Base-by-base conservation (phyloP, 306 rosid species). In the Vachellia collinsii region DNA sequence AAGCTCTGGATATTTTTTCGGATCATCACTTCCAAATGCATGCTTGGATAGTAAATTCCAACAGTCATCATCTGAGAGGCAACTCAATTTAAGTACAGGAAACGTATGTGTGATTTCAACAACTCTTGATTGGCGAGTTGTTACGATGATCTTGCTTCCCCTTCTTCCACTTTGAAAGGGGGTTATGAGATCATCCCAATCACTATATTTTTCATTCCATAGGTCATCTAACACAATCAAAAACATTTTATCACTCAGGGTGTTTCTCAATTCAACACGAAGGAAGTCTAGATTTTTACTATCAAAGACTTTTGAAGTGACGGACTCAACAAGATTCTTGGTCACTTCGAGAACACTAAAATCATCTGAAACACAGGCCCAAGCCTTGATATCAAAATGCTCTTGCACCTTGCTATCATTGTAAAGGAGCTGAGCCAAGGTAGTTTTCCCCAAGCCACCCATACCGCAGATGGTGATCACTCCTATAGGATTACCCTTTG, bases 211-310 rank as follows among this genome's bases (percentile, higher is more conserved):
- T 14, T 87, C 82, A 76, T 61, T 81, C 90, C 90, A 87, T 41
- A 89, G 83, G 74, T 89, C 90, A 74, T 89, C 90, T 14, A 89
- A 67, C 70, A 87, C 88, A 73, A 87, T 44, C 82, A 87, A 68
- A 70, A 89, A 85, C 19, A 83, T 89, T 34, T 76, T 87, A 29
- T 79, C 79, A 0, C 3, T 65, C 42, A 86, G 37, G 11, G 8
- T 78, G 4, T 78, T 7, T 75, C 76, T 86, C 67, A 89, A 64
- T 71, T 85, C 59, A 72, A 84, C 84, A 36, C 77, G 90, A 44
- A 88, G 90, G 29, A 77, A 46, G 48, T 88, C 82, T 7, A 88
- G 79, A 85, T 84, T 83, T 34, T 73, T 81, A 51, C 70, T 47
- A 14, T 84, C 67, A 44, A 16, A 58, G 6, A 22, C 53, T 22